A percentile compares a stretch with the other conserved stretches of the same genome.
Conservation (phyloP, 768 basidiomycete species). For the Hygrocybe coccinea region DNA sequence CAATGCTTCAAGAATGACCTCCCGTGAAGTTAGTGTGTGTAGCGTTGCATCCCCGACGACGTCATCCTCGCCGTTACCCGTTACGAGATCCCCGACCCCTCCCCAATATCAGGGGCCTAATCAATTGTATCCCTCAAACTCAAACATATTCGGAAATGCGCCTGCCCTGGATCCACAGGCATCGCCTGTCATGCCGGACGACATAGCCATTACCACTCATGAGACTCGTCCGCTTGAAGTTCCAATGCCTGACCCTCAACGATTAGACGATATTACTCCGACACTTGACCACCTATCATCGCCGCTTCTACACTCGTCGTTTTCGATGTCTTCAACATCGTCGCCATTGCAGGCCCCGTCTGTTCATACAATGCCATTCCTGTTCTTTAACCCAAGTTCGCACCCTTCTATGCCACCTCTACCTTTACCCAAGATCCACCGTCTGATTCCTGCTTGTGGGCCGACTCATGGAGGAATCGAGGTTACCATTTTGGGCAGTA, state of each 20-base stretch:
- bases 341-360: constrained; percentile 24
- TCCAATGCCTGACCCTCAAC: constrained; percentile 8
- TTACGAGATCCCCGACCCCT: constrained; percentile 45
- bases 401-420: constrained; percentile 43
- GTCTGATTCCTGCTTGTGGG: constrained; percentile 77
- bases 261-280: constrained; percentile 19
- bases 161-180: not conserved
- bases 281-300: constrained; percentile 9
- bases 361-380: constrained; percentile 46
- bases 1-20: constrained; percentile 38
- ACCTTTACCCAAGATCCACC: constrained; percentile 71
- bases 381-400: constrained; percentile 56
- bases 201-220: not conserved
- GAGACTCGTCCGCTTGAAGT: not conserved
- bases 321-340: constrained; percentile 5
- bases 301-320: not conserved
- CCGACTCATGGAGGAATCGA: constrained; percentile 92
- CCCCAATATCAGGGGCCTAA: constrained; percentile 13
- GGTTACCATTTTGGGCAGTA: constrained; percentile 87
- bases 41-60: constrained; percentile 47
- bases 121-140: not conserved
- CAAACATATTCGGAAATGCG: not conserved
- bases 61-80: constrained; percentile 40
- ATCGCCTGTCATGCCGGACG: not conserved
- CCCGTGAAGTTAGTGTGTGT: constrained; percentile 53